Conservation (phyloP, 2,329 filamentous ascomycete genomes). For the Colletotrichum sublineola region DNA sequence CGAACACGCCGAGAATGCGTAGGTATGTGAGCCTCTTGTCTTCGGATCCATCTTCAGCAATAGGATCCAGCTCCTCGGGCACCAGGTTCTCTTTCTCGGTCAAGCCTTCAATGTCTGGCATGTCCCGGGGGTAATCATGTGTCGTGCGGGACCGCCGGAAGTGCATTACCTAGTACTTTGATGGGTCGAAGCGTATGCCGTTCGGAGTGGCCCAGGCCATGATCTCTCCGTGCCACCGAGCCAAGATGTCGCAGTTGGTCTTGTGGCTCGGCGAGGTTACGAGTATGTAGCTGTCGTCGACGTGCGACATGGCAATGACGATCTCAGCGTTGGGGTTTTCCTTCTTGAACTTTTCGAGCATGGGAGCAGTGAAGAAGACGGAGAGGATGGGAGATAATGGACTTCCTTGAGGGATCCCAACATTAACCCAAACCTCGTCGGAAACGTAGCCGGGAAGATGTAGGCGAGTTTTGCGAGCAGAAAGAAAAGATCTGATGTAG, state of each 20-base stretch:
- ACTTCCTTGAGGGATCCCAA: conserved; percentile 31
- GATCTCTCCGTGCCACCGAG: conserved; percentile 11
- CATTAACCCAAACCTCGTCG: conserved; percentile 5
- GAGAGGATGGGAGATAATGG: conserved; percentile 30
- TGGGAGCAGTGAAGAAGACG: conserved; percentile 17
- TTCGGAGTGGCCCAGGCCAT: conserved; percentile 2
- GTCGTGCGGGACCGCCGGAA: neutral
- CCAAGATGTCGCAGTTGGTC: neutral
- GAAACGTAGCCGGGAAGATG: too few species aligned
- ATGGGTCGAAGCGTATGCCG: conserved; percentile 7
- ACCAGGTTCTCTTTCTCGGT: too few species aligned
- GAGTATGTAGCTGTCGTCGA: conserved; percentile 20
- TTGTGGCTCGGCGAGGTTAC: too few species aligned
- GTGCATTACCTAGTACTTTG: conserved; percentile 8
- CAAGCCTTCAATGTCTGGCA: neutral
- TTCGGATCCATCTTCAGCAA: too few species aligned
- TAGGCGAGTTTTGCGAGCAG: too few species aligned
- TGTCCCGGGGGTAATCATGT: neutral
- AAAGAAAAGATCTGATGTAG: too few species aligned
- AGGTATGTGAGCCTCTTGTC: too few species aligned
- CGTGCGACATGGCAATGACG: neutral
- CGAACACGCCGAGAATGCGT: too few species aligned
- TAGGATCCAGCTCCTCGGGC: too few species aligned
- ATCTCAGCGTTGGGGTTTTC: neutral
- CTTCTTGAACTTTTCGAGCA: conserved; percentile 13